Base-by-base conservation (phyloP, 306 rosid species). In the Prunus mongolica region DNA sequence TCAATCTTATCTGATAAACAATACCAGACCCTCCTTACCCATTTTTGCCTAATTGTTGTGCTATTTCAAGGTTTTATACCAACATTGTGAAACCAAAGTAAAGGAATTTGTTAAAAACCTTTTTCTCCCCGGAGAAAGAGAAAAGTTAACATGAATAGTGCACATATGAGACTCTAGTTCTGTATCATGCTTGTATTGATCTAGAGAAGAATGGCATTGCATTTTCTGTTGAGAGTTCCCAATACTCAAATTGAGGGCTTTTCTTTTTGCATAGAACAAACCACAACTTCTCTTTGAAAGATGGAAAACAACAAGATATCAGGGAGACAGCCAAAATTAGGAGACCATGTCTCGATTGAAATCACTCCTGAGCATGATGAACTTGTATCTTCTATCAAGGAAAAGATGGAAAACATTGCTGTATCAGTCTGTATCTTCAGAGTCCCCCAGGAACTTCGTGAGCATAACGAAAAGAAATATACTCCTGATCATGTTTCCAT, bases 321-420 rank as follows among this genome's bases (percentile, higher is more conserved):
- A 69, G 74, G 47, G 63, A 71, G 22, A 45, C 41, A 25, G 24
- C 45, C 41, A 58, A 45, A 56, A 25, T 14, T 52, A 81, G 11
- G 73, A 30, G 76, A 65, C 28, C 62, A 68, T 38, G 62, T 72
- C 65, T 56, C 74, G 3, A 27, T 72, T 22, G 77, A 80, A 28
- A 71, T 78, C 49, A 12, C 50, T 41, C 69, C 66, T 14, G 41
- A 5, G 45, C 66, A 82, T 22, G 73, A 77, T n/a, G 41, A 46
- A 15, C 87, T 90, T 30, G 82, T 79, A 56, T 79, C 85, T 52
- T 72, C 67, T 56, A 86, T 90, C 58, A 84, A 81, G 77, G 64
- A n/a, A 49, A 83, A 70, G 79, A 79, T 90, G 76, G 90, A 86
- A 77, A 71, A 74, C 52, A 20, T 72, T 41, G 78, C 87, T 65